These are phyloP conservation scores for Breynia disticha DNA, from an alignment of 441 rosid genomes.

Conservation along the genomic window DNA sequence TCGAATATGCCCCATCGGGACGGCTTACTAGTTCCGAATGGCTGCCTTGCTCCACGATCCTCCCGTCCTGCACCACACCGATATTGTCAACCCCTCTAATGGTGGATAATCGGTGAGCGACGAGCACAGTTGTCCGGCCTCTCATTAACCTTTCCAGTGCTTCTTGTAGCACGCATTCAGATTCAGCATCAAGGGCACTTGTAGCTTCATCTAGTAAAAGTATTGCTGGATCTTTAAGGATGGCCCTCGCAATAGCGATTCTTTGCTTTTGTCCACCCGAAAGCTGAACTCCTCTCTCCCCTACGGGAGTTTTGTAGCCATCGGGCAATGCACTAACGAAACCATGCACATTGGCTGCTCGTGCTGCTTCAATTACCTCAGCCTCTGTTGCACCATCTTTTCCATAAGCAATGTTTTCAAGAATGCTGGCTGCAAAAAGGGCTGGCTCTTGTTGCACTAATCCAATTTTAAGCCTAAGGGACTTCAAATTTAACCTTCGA, in stretches of 20 bases:
- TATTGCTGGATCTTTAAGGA: conserved; percentile 40
- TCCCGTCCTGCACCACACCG: conserved; percentile 36
- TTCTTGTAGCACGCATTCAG: conserved; percentile 40
- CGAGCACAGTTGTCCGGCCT: conserved; percentile 31
- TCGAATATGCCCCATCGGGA: conserved; percentile 75
- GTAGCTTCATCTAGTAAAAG: conserved; percentile 47
- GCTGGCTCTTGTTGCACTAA: conserved; percentile 98
- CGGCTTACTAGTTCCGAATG: conserved; percentile 62
- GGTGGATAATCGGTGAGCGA: conserved; percentile 45
- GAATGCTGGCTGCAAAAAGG: conserved; percentile 81
- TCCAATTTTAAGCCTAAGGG: conserved; percentile 80
- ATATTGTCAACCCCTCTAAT: conserved; percentile 35
- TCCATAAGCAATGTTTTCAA: conserved; percentile 89
- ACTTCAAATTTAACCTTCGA: conserved; percentile 71
- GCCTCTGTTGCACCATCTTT: conserved; percentile 31
- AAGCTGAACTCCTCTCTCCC: conserved; percentile 49
- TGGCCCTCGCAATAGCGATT: conserved; percentile 44
- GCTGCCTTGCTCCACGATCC: conserved; percentile 38
- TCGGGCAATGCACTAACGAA: conserved; percentile 49
- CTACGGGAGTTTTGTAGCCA: conserved; percentile 40
- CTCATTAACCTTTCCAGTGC: conserved; percentile 52
- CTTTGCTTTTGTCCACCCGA: conserved; percentile 54
- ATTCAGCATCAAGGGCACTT: conserved; percentile 47
- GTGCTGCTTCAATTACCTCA: conserved; percentile 46
- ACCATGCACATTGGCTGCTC: conserved; percentile 43